Base-by-base conservation (phyloP, 805 yeast genomes). In the Ogataea naganishii region DNA sequence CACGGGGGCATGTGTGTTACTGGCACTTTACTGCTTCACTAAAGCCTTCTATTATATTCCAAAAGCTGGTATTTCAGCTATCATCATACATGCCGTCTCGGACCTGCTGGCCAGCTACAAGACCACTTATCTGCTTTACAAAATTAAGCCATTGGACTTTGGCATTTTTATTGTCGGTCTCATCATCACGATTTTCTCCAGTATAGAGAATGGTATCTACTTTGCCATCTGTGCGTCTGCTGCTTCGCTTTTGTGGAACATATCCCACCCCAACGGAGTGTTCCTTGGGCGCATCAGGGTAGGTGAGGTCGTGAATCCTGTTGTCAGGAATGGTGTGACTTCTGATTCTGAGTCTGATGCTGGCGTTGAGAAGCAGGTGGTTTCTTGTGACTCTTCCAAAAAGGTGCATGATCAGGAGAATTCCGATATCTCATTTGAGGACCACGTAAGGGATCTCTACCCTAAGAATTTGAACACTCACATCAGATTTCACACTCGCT, bases 31-130 rank as follows among this genome's bases (percentile, higher is more conserved):
- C 56, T 76, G 81, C 36, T 69, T 88, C 46, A 86, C 96, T 5
- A 66, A 65, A 34, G 80, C 94, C 5, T 88, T 88, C 63, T 84
- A 68, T 61, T 88, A 71, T 60, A 88, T 88, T 56, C 95, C 96
- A 29, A 83, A 82, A 44, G 95, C 96, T 7, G 75, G 89, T 3
- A 64, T 88, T 33, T 66, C 78, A 39, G 96, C 96, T 2, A 75
- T 88, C 40, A 88, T 88, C 41, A 88, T 88, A 48, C 96, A 88
- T 56, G 95, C 96, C 18, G 96, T 88, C 13, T 71, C 83, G 30
- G 96, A 86, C 56, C 69, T 88, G 53, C 56, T 85, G 36, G 79
- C 94, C 2, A 66, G 76, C 30, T 82, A 73, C 52, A 67, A 66
- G 42, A 70, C 78, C 16, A 69, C 86, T 7, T 70, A 71, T 70